Base-by-base conservation (phyloP, 1,139 yeast species). In the Saccharomycopsis hybrid region DNA sequence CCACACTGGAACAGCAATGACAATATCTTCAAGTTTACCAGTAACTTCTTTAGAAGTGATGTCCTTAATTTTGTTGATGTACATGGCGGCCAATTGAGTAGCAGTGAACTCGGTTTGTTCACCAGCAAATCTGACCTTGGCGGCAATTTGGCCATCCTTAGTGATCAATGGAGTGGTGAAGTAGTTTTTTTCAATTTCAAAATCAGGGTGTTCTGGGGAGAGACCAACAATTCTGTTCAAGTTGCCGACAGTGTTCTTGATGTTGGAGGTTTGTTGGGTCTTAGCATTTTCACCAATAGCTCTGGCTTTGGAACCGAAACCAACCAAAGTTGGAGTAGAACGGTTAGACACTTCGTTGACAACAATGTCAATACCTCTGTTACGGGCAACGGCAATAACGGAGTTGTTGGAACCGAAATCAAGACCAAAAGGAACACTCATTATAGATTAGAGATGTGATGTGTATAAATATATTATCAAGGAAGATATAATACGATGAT, bases 281-380 rank as follows among this genome's bases (percentile, higher is more conserved):
- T 89, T 90, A 63, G 95, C 98, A 49, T 85, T 66, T 74, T 92
- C 99, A 66, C 99, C 99, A 59, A 92, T 80, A 65, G 80, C 83
- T 75, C 99, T 83, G 76, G 78, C 83, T 73, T 85, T 88, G 57
- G 68, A 67, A 59, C 97, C 97, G 63, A 92, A 92, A 40, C 97
- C 97, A 60, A 94, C 94, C 59, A 92, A 74, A 29, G 97, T 74
- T 57, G 99, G 98, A 41, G 99, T 92, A 59, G 95, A 71, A 72
- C 98, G 85, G 82, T 92, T 92, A 52, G 97, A 90, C 49, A 92
- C 98, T 71, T 92, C 99, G 69, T 94, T 94, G 73, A 92, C 97
- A 63, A 92, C 87, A 63, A 94, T 84, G 70, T 92, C 98, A 68
- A 94, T 92, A 66, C 97, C 97, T 76, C 97, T 83, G 80, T 92